Base-by-base conservation (phyloP, 352 stramenopile species). In the Pythium biforme region DNA sequence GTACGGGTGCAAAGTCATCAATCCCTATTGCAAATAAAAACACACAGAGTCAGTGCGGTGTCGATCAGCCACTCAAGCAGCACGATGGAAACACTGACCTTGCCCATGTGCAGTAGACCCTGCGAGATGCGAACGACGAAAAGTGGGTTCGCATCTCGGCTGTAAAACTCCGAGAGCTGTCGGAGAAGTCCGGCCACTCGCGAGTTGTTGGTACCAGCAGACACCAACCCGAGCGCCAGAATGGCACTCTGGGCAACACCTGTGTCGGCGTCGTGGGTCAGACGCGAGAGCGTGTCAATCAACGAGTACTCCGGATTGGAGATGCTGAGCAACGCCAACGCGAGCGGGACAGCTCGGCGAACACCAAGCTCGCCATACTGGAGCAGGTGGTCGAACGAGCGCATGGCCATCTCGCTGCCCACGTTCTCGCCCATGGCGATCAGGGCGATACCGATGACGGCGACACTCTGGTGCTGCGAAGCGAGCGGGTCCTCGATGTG, bases 121-220 rank as follows among this genome's bases (percentile, higher is more conserved):
- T 99, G 98, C 27, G 98, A 93, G 65, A 99, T 98, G 62, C 98
- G 94, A 33, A 99, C 97, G 54, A 98, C 96, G 60, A 99, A 99
- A 26, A 99, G 83, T 64, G 98, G 94, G 62, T 98, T 96, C 40
- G 96, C 86, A 63, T 99, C 98, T 37, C 98, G 96, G 54, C 73
- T 96, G 83, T 99, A 99, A 69, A 99, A 99, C 70, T 99, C 97
- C 33, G 94, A 97, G 59, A 99, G 81, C 66, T 97, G 88, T 49
- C 98, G 92, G 55, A 99, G 84, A 29, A 99, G 79, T 60, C 97
- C 96, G 20, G 97, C 98, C 50, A 99, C 95, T 25, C 97, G 90
- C 40, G 95, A 99, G 77, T 99, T 99, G 77, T 99, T 99, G n/a
- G 97, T 99, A 43, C 98, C 98, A 37, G 97, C 97, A 49, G 94